Evolutionary conservation across 176 grass and related monocot species (phyloP).

Genomic region (Hordeum vulgare): DNA sequence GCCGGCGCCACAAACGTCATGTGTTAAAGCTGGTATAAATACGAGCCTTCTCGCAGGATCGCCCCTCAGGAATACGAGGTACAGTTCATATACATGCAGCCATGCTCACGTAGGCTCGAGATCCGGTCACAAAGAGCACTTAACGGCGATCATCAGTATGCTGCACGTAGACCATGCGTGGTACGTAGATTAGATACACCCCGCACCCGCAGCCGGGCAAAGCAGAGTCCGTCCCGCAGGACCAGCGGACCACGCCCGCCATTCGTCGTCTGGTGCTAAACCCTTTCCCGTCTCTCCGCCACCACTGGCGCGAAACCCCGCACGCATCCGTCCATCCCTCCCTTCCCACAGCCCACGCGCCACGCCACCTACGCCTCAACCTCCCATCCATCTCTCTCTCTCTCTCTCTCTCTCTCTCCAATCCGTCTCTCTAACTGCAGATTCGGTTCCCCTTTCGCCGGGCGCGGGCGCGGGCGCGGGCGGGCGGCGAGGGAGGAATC

Average conservation of each 20-base stretch:
- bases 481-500: background rate
- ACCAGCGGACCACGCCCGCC: background rate
- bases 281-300: background rate
- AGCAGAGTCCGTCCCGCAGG: no score
- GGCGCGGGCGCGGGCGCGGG: background rate
- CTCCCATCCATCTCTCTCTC: background rate
- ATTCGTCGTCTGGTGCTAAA: background rate
- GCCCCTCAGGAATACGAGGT: background rate
- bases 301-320: background rate
- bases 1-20: no score
- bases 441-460: constrained; percentile 21
- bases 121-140: no score
- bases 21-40: background rate
- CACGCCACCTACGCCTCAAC: background rate
- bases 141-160: no score
- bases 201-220: no score
- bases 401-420: background rate
- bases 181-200: no score
- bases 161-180: no score
- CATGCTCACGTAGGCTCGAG: background rate
- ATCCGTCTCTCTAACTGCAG: constrained; percentile 9
- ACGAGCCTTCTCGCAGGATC: background rate
- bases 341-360: background rate
- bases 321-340: background rate
- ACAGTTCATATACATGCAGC: background rate